phyloP scores from a whole-genome alignment of 805 yeast genomes.

The Cephaloascus albidus region DNA sequence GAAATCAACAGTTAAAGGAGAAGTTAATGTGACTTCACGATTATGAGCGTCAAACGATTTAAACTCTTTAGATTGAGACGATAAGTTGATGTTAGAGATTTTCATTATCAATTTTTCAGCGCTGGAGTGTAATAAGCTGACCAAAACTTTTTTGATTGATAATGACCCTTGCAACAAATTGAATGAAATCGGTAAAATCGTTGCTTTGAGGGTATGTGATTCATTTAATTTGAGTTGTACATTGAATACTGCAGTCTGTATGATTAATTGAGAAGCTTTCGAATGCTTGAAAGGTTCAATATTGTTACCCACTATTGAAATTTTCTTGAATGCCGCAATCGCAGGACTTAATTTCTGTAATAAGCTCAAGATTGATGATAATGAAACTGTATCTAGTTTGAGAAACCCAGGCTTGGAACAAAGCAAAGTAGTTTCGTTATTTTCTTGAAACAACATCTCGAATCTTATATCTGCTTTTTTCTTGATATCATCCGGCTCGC shows the following conservation, averaged over 20 bases:
- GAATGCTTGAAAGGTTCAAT: constrained; percentile 1
- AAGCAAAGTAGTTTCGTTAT: constrained; percentile 26
- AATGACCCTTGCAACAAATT: constrained; percentile 22
- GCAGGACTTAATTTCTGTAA: constrained; percentile 5
- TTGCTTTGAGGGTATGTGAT: constrained; percentile 9
- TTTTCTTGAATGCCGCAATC: neutral
- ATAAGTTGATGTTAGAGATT: constrained; percentile 10
- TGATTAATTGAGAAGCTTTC: constrained; percentile 13
- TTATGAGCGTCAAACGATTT: constrained; percentile 5
- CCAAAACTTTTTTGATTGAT: constrained; percentile 19
- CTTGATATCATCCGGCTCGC: constrained; percentile 1
- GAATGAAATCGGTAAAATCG: constrained; percentile 34
- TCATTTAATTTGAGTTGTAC: constrained; percentile 13
- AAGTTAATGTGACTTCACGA: neutral
- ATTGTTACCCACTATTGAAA: neutral
- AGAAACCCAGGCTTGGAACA: constrained; percentile 30
- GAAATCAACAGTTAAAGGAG: neutral
- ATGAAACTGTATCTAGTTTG: constrained; percentile 6
- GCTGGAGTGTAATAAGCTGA: constrained; percentile 7
- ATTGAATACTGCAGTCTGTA: constrained; percentile 30
- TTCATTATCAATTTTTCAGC: constrained; percentile 9
- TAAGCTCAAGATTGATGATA: constrained; percentile 4
- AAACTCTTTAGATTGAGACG: constrained; percentile 13
- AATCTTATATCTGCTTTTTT: constrained; percentile 42
- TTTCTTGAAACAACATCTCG: constrained; percentile 25